Percentiles rank a stretch among this genome's conserved stretches.
Conservation (phyloP, 2,329 filamentous ascomycete species). For the Chaetomium globosum region DNA sequence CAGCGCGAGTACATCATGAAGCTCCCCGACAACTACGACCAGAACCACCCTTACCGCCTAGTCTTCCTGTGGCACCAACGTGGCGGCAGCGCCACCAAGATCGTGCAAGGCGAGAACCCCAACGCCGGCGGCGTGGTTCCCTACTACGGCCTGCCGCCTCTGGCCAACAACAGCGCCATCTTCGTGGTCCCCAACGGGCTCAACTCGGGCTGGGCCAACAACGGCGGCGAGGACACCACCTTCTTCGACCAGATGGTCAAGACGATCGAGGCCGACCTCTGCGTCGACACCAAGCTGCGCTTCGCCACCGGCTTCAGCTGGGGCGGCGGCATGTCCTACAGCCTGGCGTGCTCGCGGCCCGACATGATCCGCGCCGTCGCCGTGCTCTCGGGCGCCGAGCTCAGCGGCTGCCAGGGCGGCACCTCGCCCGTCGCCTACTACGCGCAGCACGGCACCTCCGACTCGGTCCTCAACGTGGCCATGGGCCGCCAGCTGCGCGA, state of each 20-base stretch:
- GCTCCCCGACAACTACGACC: conserved; percentile 45
- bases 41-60: conserved; percentile 44
- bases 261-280: conserved; percentile 45
- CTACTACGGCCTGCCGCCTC: conserved; percentile 47
- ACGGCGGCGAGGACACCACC: conserved; percentile 46
- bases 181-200: conserved; percentile 50
- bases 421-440: conserved; percentile 30
- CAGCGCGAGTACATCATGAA: conserved; percentile 29
- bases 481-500: conserved; percentile 8
- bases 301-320: conserved; percentile 52
- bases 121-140: conserved; percentile 40
- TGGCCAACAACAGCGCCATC: conserved; percentile 46
- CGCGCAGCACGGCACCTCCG: conserved; percentile 26
- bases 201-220: conserved; percentile 49
- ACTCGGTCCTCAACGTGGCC: conserved; percentile 6
- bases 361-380: conserved; percentile 45
- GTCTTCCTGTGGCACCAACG: conserved; percentile 49
- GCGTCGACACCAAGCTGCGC: conserved; percentile 46
- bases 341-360: conserved; percentile 48
- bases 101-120: conserved; percentile 34
- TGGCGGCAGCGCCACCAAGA: conserved; percentile 36
- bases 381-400: conserved; percentile 19
- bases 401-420: conserved; percentile 29
- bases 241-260: conserved; percentile 47
- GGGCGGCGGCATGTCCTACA: conserved; percentile 48